These are phyloP conservation scores for Pleurozium schreberi DNA, from an alignment of 225 moss, liverwort and hornwort genomes.

Conservation along the genomic window DNA sequence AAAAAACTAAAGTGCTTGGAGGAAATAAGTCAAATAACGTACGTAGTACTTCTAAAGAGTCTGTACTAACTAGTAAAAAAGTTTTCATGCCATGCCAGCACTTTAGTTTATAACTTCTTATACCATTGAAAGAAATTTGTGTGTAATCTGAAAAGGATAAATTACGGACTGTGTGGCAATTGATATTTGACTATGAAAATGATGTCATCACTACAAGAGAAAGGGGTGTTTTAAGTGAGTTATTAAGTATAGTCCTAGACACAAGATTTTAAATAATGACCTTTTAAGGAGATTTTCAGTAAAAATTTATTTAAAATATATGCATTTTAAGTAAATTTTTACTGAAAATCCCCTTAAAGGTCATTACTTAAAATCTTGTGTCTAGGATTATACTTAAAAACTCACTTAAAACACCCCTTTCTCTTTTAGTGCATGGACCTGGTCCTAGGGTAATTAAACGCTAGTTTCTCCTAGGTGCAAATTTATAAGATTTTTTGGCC, in stretches of 20 bases:
- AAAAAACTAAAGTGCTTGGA: not conserved
- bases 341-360: too few relatives aligned
- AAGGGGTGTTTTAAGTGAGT: too few relatives aligned
- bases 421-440: not conserved
- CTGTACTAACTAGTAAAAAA: not conserved
- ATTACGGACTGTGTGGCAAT: not conserved
- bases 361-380: too few relatives aligned
- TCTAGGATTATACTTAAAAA: too few relatives aligned
- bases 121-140: not conserved
- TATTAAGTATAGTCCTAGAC: too few relatives aligned
- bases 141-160: not conserved
- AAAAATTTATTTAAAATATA: too few relatives aligned
- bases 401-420: too few relatives aligned
- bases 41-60: too few relatives aligned
- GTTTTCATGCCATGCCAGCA: not conserved
- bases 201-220: too few relatives aligned
- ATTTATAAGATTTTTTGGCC: not conserved
- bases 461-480: not conserved
- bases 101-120: not conserved
- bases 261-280: too few relatives aligned
- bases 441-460: not conserved
- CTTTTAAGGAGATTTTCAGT: too few relatives aligned
- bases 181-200: not conserved
- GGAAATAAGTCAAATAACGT: not conserved
- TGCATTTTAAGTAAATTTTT: too few relatives aligned